Conservation (phyloP, 2,329 filamentous ascomycete species). For the Teratosphaeria nubilosa region DNA sequence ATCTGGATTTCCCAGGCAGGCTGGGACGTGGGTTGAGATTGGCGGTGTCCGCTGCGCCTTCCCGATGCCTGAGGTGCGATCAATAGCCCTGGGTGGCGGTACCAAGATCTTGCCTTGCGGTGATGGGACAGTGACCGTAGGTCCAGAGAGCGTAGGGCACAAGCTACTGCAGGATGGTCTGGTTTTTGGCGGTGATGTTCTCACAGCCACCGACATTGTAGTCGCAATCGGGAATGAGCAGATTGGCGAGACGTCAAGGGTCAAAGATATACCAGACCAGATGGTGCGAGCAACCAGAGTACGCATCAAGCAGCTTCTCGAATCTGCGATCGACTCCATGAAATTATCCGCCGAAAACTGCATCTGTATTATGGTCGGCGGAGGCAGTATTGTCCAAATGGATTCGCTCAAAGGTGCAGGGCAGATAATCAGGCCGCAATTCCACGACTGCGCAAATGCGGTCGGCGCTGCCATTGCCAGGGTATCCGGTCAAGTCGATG, state of each 20-base stretch:
- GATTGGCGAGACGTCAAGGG: conserved; percentile 16
- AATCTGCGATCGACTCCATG: conserved; percentile 45
- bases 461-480: conserved; percentile 51
- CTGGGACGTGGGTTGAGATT: conserved; percentile 50
- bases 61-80: conserved; percentile 39
- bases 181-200: conserved; percentile 43
- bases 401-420: conserved; percentile 40
- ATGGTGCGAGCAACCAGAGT: conserved; percentile 18
- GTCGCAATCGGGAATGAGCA: conserved; percentile 24
- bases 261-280: conserved; percentile 9
- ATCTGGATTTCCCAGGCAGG: conserved; percentile 52
- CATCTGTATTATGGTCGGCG: conserved; percentile 47
- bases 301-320: conserved; percentile 40
- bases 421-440: conserved; percentile 41
- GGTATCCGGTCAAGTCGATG: conserved; percentile 43
- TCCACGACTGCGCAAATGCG: conserved; percentile 48
- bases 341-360: conserved; percentile 46
- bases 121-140: conserved; percentile 34
- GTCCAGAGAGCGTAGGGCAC: conserved; percentile 48
- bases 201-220: conserved; percentile 46
- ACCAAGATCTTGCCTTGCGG: conserved; percentile 30
- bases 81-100: conserved; percentile 49
- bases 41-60: conserved; percentile 48
- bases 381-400: conserved; percentile 45
- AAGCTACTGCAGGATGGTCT: conserved; percentile 39